Evolutionary conservation across 768 basidiomycete species (phyloP), one percentile per base, ranked within the genome.

Genomic region (Russula griseocarnosa): DNA sequence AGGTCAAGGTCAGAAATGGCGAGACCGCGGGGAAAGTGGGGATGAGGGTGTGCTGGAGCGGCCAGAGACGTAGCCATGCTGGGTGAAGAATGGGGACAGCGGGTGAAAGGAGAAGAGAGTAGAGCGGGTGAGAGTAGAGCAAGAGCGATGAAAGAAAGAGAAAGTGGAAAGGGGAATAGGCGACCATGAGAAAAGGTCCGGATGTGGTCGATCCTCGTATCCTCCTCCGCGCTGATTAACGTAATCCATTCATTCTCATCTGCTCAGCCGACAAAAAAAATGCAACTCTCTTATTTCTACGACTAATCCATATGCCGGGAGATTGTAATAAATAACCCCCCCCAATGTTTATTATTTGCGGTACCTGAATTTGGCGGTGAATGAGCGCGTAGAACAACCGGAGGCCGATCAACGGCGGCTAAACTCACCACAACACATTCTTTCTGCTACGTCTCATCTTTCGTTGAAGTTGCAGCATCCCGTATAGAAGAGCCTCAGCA

Each of bases 401-500:
- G 28, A 36, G 38, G 13, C 44, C 42, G 38, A 50, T 65, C 60
- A 51, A 58, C 32, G 18, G 20, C 18, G 46, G n/a, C 11, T 10
- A 71, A 71, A 71, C 78, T 59, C 71, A 95, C 95, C 95, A 98
- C 56, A 92, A 78, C 14, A 94, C 88, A 50, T 86, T 85, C 77
- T 92, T 92, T 71, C 94, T 80, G 76, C 84, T 90, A 71, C 86
- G 82, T 70, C 94, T 79, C 91, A 97, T 97, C 81, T 98, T 98
- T 61, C 94, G 86, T 76, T 97, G 94, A 55, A 98, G 83, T 74
- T 98, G 94, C 52, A 98, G 83, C 93, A 97, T 93, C 55, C 94
- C 94, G 71, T 95, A 97, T 66, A 98, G 81, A 46, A 98, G 82
- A 16, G 97, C 97, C 75, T 99, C 97, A n/a, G 97, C 96, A 3